phyloP scores from a whole-genome alignment of 805 yeast species.

The Clavispora asparagi region DNA sequence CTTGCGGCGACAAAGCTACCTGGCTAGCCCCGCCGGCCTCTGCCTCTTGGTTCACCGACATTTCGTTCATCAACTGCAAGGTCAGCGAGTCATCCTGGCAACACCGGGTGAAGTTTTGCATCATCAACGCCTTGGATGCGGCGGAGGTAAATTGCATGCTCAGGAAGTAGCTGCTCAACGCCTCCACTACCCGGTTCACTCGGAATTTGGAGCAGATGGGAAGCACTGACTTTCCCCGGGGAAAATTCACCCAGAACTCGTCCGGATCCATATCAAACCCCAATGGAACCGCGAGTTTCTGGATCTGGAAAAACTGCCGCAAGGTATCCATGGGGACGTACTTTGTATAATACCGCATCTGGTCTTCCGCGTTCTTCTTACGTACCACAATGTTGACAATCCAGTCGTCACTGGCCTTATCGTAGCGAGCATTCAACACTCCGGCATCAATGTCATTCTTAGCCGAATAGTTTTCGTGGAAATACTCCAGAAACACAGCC shows the following conservation, averaged over 20 bases:
- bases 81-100: constrained; percentile 20
- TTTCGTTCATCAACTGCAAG: constrained; percentile 25
- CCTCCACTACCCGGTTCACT: constrained; percentile 43
- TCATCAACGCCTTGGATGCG: constrained; percentile 5
- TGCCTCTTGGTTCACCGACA: constrained; percentile 12
- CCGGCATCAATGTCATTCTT: constrained; percentile 8
- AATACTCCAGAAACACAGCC: constrained; percentile 16
- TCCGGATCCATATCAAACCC: constrained; percentile 20
- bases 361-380: neutral
- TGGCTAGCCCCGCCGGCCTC: constrained; percentile 19
- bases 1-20: constrained; percentile 16
- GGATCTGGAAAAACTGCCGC: constrained; percentile 8
- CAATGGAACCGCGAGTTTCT: constrained; percentile 27
- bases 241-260: constrained; percentile 19
- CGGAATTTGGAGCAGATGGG: constrained; percentile 40
- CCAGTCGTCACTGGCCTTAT: constrained; percentile 29
- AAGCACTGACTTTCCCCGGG: constrained; percentile 17
- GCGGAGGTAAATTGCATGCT: constrained; percentile 26
- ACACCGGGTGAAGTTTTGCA: constrained; percentile 8
- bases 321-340: constrained; percentile 7
- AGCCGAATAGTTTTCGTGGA: constrained; percentile 19
- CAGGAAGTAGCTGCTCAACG: constrained; percentile 44
- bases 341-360: constrained; percentile 2
- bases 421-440: constrained; percentile 33
- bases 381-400: constrained; percentile 12